phyloP scores from a whole-genome alignment of 768 basidiomycete species.

The Cystobasidium ongulense region DNA sequence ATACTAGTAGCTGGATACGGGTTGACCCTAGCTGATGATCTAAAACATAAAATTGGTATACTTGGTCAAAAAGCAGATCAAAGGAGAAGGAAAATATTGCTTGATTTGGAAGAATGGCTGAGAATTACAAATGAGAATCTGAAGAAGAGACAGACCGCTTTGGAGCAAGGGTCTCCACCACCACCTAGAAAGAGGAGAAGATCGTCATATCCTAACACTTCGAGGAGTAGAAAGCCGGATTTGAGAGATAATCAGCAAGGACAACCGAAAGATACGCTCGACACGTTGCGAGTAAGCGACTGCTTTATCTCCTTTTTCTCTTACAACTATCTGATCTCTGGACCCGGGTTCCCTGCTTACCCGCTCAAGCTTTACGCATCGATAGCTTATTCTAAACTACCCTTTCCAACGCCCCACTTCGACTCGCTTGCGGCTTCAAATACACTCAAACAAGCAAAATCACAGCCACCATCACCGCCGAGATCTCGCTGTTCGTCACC shows the following conservation, averaged over 20 bases:
- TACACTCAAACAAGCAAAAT: not conserved
- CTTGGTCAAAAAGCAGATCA: conserved; percentile 1
- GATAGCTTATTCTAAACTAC: not conserved
- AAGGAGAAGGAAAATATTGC: not conserved
- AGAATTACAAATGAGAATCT: not conserved
- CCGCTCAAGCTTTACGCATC: not conserved
- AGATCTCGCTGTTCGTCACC: not conserved
- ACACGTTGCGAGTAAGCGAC: not conserved
- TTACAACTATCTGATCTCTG: not conserved
- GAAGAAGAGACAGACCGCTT: not conserved
- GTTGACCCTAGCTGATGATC: conserved; percentile 7
- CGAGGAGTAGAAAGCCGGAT: not conserved
- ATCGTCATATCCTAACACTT: not conserved
- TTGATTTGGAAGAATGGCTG: not conserved
- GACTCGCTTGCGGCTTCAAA: not conserved
- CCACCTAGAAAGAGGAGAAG: not conserved
- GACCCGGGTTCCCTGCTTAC: not conserved
- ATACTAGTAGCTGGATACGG: conserved; percentile 2
- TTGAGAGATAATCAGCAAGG: not conserved
- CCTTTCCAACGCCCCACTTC: not conserved
- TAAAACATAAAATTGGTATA: not conserved
- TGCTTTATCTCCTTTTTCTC: too few relatives aligned
- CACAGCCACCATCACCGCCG: not conserved
- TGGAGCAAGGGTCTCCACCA: not conserved
- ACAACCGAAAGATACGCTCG: not conserved